Percentiles rank a stretch among this genome's conserved stretches.
Evolutionary conservation across 2,329 filamentous ascomycete genomes (phyloP).

Genomic region (Colletotrichum tanaceti): DNA sequence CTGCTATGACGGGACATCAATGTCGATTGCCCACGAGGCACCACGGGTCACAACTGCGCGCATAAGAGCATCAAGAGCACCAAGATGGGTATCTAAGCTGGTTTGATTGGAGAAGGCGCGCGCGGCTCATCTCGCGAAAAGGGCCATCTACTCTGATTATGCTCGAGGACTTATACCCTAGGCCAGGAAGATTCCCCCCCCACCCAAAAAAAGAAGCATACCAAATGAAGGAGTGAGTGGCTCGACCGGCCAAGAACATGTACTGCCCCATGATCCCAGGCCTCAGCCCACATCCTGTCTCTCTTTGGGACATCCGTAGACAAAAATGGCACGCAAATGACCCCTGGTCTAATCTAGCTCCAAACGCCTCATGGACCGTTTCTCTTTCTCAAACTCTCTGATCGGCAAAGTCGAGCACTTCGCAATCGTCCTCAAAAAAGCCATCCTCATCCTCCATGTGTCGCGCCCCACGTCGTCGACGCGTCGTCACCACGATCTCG

Average conservation of each 20-base stretch:
- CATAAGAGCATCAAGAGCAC: conserved; percentile 4
- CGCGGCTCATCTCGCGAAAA: conserved; percentile 20
- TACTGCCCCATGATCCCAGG: conserved; percentile 22
- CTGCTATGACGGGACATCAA: not conserved
- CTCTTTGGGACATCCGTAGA: conserved; percentile 1
- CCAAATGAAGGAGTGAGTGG: conserved; percentile 40
- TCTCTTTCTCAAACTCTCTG: conserved; percentile 65
- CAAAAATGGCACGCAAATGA: conserved; percentile 29
- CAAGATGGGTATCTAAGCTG: conserved; percentile 38
- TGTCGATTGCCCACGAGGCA: not conserved
- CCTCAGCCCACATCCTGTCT: conserved; percentile 14
- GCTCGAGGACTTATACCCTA: conserved; percentile 33
- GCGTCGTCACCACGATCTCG: conserved; percentile 85
- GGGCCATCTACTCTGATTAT: conserved; percentile 23
- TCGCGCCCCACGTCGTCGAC: conserved; percentile 70
- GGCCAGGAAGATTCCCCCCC: conserved; percentile 30
- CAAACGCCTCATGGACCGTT: conserved; percentile 40
- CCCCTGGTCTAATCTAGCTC: conserved; percentile 33
- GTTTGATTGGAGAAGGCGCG: conserved; percentile 35
- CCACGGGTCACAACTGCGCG: not conserved
- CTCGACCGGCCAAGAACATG: conserved; percentile 28
- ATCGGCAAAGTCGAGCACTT: conserved; percentile 88
- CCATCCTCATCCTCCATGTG: conserved; percentile 72
- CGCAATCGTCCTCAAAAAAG: conserved; percentile 93
- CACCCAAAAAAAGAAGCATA: conserved; percentile 17